Evolutionary conservation across 768 basidiomycete species (phyloP).

Genomic region (Solioccasus polychromus): DNA sequence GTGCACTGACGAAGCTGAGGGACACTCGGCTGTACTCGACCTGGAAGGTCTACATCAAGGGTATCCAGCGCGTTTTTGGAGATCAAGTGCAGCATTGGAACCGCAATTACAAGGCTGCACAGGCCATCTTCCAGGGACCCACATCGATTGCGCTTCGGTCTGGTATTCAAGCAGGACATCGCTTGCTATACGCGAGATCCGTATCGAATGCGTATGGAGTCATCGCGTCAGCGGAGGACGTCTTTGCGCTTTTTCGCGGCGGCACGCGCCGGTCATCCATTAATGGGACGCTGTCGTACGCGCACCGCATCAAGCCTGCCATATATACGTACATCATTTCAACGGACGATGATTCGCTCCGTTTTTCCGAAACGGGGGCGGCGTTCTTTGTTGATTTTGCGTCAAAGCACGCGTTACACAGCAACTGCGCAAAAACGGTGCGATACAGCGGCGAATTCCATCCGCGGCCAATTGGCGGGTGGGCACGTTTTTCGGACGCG

Average conservation of each 20-base stretch:
- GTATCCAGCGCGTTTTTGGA: slow-evolving; percentile 56
- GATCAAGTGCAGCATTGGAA: slow-evolving; percentile 68
- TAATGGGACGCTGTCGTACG: slow-evolving; percentile 15
- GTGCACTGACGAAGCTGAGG: slow-evolving; percentile 58
- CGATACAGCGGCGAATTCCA: slow-evolving; percentile 81
- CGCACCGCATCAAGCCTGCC: slow-evolving; percentile 67
- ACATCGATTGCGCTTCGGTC: slow-evolving; percentile 61
- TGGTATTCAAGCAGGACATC: slow-evolving; percentile 69
- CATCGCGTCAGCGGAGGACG: slow-evolving; percentile 47
- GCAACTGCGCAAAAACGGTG: slow-evolving; percentile 65
- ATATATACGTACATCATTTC: slow-evolving; percentile 87
- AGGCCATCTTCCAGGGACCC: slow-evolving; percentile 65
- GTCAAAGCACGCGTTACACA: slow-evolving; percentile 83
- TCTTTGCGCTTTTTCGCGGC: slow-evolving; percentile 51
- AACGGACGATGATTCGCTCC: slow-evolving; percentile 67
- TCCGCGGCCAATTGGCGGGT: slow-evolving; percentile 66
- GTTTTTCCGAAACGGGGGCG: slow-evolving; percentile 85
- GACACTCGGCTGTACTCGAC: slow-evolving; percentile 69
- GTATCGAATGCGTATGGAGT: slow-evolving; percentile 61
- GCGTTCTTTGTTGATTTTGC: slow-evolving; percentile 86
- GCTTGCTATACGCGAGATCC: slow-evolving; percentile 69
- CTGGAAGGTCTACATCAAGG: slow-evolving; percentile 71
- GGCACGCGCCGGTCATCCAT: slow-evolving; percentile 23
- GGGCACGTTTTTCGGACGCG: slow-evolving; percentile 57
- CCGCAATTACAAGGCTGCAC: slow-evolving; percentile 61